Evolutionary conservation across 2,329 filamentous ascomycete species (phyloP).

Genomic region (Hypomyces rosellus): DNA sequence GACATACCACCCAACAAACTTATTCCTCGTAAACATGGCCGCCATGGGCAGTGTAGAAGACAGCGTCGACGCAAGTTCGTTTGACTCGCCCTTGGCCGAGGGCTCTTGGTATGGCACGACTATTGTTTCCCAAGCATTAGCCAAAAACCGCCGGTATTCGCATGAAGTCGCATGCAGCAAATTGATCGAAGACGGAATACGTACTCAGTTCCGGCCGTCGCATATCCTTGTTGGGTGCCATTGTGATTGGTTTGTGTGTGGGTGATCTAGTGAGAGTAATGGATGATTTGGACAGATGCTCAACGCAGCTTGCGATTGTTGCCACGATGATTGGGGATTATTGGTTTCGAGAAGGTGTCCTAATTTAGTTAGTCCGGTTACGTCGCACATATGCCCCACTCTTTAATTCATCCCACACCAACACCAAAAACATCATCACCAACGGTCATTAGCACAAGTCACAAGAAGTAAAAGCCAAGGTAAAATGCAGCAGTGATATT

Average conservation of each 20-base stretch:
- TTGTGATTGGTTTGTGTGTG: conserved; percentile 14
- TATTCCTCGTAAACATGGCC: conserved; percentile 88
- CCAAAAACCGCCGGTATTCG: not conserved
- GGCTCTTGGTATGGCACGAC: conserved; percentile 86
- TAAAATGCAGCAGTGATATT: too few relatives aligned
- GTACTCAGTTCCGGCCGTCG: conserved; percentile 39
- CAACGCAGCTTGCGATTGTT: not conserved
- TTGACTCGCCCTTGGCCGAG: conserved; percentile 51
- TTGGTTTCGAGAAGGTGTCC: not conserved
- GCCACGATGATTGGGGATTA: conserved; percentile 3
- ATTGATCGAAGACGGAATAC: conserved; percentile 10
- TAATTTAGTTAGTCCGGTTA: not conserved
- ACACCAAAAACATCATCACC: too few relatives aligned
- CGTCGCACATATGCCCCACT: too few relatives aligned
- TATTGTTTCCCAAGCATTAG: conserved; percentile 49
- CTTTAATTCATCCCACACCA: too few relatives aligned
- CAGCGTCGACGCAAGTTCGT: conserved; percentile 66
- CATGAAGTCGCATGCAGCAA: not conserved
- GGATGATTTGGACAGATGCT: not conserved
- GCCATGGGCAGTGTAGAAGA: conserved; percentile 87
- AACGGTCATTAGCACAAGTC: too few relatives aligned
- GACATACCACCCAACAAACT: conserved; percentile 62
- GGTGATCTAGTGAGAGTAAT: not conserved
- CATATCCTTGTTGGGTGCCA: conserved; percentile 39
- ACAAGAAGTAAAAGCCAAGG: too few relatives aligned